Evolutionary conservation across 768 basidiomycete genomes (phyloP), one percentile per base, ranked within the genome.

Genomic region (Serpula lacrymans): DNA sequence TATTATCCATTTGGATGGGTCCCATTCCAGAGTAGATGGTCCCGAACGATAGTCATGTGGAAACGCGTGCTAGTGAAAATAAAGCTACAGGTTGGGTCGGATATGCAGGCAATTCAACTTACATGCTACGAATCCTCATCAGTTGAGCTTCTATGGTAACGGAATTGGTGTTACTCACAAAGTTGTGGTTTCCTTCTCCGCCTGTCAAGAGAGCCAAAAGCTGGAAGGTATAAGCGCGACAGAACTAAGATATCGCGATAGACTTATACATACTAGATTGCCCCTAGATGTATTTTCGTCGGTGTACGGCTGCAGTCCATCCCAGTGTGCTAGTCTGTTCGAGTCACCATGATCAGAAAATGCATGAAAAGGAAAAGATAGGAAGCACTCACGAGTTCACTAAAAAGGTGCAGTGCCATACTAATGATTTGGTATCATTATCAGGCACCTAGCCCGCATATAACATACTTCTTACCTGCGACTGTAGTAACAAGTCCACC

Each of bases 1-100:
- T 29, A 88, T 88, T 30, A 80, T 71, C 86, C 84, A 88, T 63
- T 88, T 88, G 2, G 83, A 83, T 0, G 87, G 85, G 58, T 90
- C 86, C 84, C 84, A 90, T 48, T 83, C 84, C 18, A 67, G 57
- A 6, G 44, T 34, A 14, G 72, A 69, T 8, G 78, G 81, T 0
- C 79, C 84, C 14, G 85, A 83, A 18, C 85, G 75, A 60, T 79
- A 88, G 58, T 90, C 86, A 42, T 82, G 77, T 8, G 87, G 87
- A 52, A 88, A 88, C 1, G 84, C 72, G 57, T 88, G 85, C 76
- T 88, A 36, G n/a, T 11, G 43, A 34, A 10, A 23, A 26, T 16
- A 14, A 12, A n/a, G 27, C 21, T 41, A 14, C 41, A 23, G 12
- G 34, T 10, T 25, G 14, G 22, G 11, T 20, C n/a, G n/a, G n/a